Evolutionary conservation across 768 basidiomycete genomes (phyloP).

Genomic region (Mycena rosella): DNA sequence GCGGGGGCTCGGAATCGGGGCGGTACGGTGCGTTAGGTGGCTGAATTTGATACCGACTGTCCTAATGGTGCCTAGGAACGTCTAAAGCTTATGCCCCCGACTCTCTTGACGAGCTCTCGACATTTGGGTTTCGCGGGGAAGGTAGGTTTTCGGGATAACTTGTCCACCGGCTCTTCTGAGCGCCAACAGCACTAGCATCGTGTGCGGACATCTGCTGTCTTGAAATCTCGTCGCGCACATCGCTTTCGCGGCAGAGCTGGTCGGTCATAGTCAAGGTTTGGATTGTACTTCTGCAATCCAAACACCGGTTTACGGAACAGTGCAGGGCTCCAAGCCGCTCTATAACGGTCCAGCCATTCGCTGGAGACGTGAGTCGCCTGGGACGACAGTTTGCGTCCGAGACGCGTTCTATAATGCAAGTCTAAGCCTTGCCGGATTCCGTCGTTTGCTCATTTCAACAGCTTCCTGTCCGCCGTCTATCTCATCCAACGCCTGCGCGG

Average conservation of each 20-base stretch:
- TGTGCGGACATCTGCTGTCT: constrained; percentile 83
- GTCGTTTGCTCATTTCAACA: constrained; percentile 44
- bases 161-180: not conserved
- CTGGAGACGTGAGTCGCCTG: constrained; percentile 78
- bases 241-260: constrained; percentile 73
- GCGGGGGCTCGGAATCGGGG: constrained; percentile 61
- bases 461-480: constrained; percentile 85
- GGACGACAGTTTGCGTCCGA: constrained; percentile 86
- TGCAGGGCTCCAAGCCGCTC: constrained; percentile 72
- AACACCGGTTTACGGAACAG: constrained; percentile 1
- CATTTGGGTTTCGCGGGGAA: constrained; percentile 96
- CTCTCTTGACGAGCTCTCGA: constrained; percentile 64
- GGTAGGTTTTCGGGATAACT: constrained; percentile 58
- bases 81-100: constrained; percentile 75
- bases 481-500: constrained; percentile 70
- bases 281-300: not conserved
- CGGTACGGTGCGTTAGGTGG: constrained; percentile 85
- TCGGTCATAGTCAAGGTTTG: constrained; percentile 83
- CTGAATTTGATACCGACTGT: not conserved
- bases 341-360: constrained; percentile 82
- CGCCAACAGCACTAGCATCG: constrained; percentile 79
- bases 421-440: constrained; percentile 24
- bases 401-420: constrained; percentile 93
- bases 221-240: constrained; percentile 86
- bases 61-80: constrained; percentile 61